These are phyloP conservation scores for Chaetomium cochliodes DNA, from an alignment of 495 filamentous ascomycete genomes.

Conservation along the genomic window DNA sequence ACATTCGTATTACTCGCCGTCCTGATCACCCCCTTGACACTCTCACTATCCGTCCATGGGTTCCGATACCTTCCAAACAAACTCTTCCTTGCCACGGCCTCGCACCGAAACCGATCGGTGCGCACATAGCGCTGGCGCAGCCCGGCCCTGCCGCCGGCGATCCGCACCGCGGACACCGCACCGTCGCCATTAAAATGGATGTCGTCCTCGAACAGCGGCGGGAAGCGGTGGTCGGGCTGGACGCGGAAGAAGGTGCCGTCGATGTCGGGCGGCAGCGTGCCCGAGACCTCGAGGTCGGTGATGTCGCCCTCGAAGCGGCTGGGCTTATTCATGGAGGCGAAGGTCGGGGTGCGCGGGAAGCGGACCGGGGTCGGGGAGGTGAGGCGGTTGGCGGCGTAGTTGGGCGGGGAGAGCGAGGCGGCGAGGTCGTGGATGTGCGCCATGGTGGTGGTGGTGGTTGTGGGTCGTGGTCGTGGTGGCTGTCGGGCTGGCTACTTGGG, in stretches of 20 bases:
- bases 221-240: conserved; percentile 52
- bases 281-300: conserved; percentile 49
- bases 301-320: conserved; percentile 51
- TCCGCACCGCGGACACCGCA: conserved; percentile 53
- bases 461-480: too few species aligned
- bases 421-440: conserved; percentile 48
- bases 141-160: conserved; percentile 49
- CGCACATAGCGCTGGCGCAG: conserved; percentile 55
- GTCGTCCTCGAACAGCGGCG: conserved; percentile 55
- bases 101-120: conserved; percentile 50
- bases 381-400: conserved; percentile 39
- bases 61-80: conserved; percentile 58
- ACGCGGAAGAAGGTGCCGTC: conserved; percentile 56
- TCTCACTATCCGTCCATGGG: conserved; percentile 53
- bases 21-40: conserved; percentile 48
- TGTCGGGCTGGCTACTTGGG: too few species aligned
- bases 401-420: conserved; percentile 35
- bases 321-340: conserved; percentile 50
- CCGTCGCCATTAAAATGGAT: conserved; percentile 50
- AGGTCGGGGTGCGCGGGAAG: conserved; percentile 49
- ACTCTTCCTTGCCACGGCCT: conserved; percentile 40
- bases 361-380: conserved; percentile 39
- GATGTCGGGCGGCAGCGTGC: conserved; percentile 50
- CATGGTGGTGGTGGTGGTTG: conserved; percentile 32
- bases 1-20: conserved; percentile 58